phyloP scores from a whole-genome alignment of 805 yeast genomes.

The Candida sanyiensis region DNA sequence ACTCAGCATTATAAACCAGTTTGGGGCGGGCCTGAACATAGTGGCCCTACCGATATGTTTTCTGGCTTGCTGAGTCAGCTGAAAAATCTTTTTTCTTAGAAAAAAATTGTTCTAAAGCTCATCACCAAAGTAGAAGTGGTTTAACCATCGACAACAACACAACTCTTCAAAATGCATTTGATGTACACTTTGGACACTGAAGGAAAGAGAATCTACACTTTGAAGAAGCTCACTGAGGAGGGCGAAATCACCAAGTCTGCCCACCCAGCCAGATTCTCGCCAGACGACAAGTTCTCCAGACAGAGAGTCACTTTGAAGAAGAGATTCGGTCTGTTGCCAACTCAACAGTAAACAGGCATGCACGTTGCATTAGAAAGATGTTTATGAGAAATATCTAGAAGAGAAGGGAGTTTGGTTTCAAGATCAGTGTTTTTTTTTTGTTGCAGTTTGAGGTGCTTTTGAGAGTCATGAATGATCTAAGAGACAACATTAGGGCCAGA shows the following conservation, averaged over 20 bases:
- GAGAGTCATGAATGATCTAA: no score
- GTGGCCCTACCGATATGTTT: slow-evolving; percentile 1
- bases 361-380: neutral
- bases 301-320: slow-evolving; percentile 98
- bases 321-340: slow-evolving; percentile 84
- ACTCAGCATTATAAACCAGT: no score
- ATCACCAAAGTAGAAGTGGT: neutral
- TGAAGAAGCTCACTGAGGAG: slow-evolving; percentile 68
- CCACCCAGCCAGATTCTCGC: slow-evolving; percentile 99
- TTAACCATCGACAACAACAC: neutral
- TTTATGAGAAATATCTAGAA: neutral
- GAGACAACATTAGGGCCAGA: no score
- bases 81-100: neutral
- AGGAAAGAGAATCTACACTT: slow-evolving; percentile 93
- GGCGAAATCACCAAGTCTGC: slow-evolving; percentile 98
- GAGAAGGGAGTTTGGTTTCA: neutral
- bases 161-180: slow-evolving; percentile 70
- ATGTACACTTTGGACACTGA: slow-evolving; percentile 95
- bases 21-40: neutral
- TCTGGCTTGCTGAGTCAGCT: slow-evolving; percentile 3
- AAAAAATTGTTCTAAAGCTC: slow-evolving; percentile 9
- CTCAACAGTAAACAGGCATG: slow-evolving; percentile 44
- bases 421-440: neutral
- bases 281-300: slow-evolving; percentile 98
- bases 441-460: neutral